Base-by-base conservation (phyloP, 2,329 filamentous ascomycete genomes). In the Lizonia empirigonia region DNA sequence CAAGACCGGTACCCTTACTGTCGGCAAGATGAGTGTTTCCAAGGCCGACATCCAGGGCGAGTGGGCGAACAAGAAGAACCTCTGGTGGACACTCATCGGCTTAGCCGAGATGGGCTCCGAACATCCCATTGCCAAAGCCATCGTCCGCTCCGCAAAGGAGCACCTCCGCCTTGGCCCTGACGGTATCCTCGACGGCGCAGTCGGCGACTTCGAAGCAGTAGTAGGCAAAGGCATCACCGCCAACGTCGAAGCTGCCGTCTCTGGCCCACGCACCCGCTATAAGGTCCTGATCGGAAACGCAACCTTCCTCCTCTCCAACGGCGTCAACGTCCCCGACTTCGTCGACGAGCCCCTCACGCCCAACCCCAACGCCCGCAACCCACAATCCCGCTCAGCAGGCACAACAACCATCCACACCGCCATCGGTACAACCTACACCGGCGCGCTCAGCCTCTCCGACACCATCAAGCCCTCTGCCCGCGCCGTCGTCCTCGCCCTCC, bases 51-150 rank as follows among this genome's bases (percentile, higher is more conserved):
- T 93, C 27, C 83, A 83, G 24, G 76, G 84, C 7, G 73, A 80
- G 2, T 97, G 93, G 93, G 79, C 82, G 34, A 80, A 81, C 19
- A 84, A 85, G 49, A 85, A 83, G 53, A 85, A 85, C 26, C 80
- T 96, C 3, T 99, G 93, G 93, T 99, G 94, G 94, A 85, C 89
- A n/a, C 82, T 97, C 54, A 85, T 99, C 49, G 94, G 92, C 35
- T 85, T 97, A n/a, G 88, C 93, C 0, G 94, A 99, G 76, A 91
- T 91, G 83, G 89, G 90, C 59, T 96, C 91, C 67, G 94, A 99
- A 74, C 94, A 99, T 69, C 94, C 94, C 1, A 89, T 97, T 49
- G 94, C 92, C n/a, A 90, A 86, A 65, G 93, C 94, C 12, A 89
- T 97, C 42, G 78, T 96, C 5, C 75, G 77, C 1, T 85, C 86